Base-by-base conservation (phyloP, 2,329 filamentous ascomycete species). In the Didymella pomorum region DNA sequence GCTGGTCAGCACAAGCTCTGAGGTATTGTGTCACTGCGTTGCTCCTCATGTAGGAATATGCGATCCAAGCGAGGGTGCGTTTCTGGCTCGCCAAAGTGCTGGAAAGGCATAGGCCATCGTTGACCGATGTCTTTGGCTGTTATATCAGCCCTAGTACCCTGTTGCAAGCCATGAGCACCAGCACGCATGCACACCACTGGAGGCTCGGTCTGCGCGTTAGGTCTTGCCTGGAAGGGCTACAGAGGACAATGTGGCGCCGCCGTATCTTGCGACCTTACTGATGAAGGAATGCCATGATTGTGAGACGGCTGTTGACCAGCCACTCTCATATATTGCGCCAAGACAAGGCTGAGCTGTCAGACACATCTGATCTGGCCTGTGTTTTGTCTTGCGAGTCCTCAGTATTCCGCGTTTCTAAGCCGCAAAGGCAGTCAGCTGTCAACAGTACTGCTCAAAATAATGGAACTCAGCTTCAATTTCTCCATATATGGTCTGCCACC, bases 1-100 rank as follows among this genome's bases (percentile, higher is more conserved):
- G 66, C 62, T 64, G 54, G 60, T 61, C 56, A 61, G 66, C 61
- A 56, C 60, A 66, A 66, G 66, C 64, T 64, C 62, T 60, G 58
- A 67, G 55, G 47, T 61, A 64, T 52, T 41, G 71, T 68, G 66
- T 65, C 60, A 73, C 68, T 18, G 50, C 50, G 44, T 41, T 39
- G 16, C 23, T 41, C 45, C 45, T 41, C 25, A 50, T 53, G 31
- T 50, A 46, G 39, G 31, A 31, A 46, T 50, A 33, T 41, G 33
- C 45, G 12, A 26, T 45, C 25, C 33, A 33, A 35, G 37, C 29
- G 37, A 49, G 33, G 29, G 33, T 52, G 48, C 43, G 21, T 49
- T 31, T 56, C 58, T 60, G 64, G 63, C 63, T 66, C 5, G 66
- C 53, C 56, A 60, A 61, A 48, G 52, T 55, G 57, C 47, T 45